phyloP scores from a whole-genome alignment of 257 asterid genomes.

The Solanum sitiens region DNA sequence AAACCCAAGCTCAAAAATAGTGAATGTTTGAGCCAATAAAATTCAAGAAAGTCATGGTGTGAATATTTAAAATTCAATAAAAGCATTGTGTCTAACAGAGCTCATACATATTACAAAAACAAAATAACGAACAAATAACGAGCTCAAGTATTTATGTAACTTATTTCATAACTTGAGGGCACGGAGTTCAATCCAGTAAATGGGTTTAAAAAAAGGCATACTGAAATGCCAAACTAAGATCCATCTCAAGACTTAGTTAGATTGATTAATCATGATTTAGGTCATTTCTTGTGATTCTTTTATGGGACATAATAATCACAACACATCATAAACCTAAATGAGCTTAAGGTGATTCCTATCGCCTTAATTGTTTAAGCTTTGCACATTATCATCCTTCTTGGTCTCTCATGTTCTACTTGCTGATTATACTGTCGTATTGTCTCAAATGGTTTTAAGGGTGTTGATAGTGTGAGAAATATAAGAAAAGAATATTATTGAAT shows the following conservation, averaged over 20 bases:
- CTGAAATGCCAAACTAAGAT: background rate
- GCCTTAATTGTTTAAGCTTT: background rate
- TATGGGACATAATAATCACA: background rate
- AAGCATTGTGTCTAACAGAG: background rate
- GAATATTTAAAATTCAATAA: background rate
- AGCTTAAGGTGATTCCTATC: background rate
- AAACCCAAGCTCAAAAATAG: background rate
- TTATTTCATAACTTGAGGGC: background rate
- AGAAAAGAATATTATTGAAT: too few species aligned
- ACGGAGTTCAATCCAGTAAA: background rate
- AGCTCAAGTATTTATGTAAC: background rate
- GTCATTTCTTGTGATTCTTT: background rate
- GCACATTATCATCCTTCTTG: background rate
- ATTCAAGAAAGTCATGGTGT: background rate
- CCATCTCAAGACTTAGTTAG: background rate
- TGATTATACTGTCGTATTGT: background rate
- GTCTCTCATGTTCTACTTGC: background rate
- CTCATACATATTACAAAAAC: background rate
- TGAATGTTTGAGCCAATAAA: background rate
- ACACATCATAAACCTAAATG: background rate
- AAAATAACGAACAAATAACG: background rate
- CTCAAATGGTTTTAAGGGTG: background rate
- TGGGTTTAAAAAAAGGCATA: background rate
- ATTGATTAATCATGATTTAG: background rate
- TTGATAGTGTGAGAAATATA: background rate